Conservation (phyloP, 2,329 filamentous ascomycete species). For the Drechslerella dactyloides region DNA sequence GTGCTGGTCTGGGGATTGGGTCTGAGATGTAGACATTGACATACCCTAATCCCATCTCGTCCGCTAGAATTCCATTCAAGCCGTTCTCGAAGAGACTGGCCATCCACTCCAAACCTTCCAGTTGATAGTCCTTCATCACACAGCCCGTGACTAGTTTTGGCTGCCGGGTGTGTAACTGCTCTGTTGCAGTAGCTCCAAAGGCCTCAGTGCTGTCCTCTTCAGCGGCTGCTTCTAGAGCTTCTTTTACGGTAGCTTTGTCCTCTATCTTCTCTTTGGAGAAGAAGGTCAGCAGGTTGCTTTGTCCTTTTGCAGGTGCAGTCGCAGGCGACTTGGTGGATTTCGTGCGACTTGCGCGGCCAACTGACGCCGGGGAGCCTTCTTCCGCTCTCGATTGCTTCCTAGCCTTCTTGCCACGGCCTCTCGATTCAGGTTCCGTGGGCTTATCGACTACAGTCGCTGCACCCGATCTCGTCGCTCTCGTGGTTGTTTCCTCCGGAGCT, state of each 20-base stretch:
- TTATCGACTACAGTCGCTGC: slow-evolving; percentile 21
- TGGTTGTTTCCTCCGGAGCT: slow-evolving; percentile 37
- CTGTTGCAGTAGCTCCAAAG: slow-evolving; percentile 66
- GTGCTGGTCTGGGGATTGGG: slow-evolving; percentile 17
- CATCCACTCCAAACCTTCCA: slow-evolving; percentile 95
- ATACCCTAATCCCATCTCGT: slow-evolving; percentile 84
- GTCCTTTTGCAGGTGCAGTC: slow-evolving; percentile 51
- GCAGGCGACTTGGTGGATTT: slow-evolving; percentile 20
- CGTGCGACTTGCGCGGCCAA: too few species aligned
- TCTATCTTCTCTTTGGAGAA: slow-evolving; percentile 68
- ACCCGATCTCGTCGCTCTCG: slow-evolving; percentile 43
- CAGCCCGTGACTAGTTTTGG: slow-evolving; percentile 84
- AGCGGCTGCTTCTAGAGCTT: slow-evolving; percentile 67
- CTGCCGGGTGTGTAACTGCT: slow-evolving; percentile 75
- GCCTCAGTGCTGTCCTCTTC: slow-evolving; percentile 58
- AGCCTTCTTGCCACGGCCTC: slow-evolving; percentile 51
- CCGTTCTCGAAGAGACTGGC: slow-evolving; percentile 82
- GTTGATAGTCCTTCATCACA: slow-evolving; percentile 89
- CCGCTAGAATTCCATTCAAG: slow-evolving; percentile 86
- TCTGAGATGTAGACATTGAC: not conserved
- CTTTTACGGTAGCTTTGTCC: slow-evolving; percentile 64
- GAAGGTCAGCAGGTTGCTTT: slow-evolving; percentile 65
- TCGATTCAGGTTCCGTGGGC: slow-evolving; percentile 20
- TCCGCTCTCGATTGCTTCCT: slow-evolving; percentile 53
- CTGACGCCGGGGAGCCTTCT: not conserved